phyloP scores from a whole-genome alignment of 345 rosid species.

The Erodium maritimum region DNA sequence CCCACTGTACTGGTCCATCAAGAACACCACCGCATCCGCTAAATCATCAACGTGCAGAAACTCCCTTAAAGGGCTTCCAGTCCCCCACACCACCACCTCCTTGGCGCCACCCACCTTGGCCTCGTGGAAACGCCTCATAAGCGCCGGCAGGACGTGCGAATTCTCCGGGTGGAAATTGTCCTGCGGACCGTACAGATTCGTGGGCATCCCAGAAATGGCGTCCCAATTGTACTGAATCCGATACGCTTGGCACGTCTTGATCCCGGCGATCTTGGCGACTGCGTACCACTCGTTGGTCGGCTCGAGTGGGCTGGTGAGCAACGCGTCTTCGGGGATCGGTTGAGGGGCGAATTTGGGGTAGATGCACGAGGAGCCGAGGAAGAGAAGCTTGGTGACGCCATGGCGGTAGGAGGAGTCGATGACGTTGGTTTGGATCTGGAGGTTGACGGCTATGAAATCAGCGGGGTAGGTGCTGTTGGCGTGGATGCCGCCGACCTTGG shows the following conservation, averaged over 20 bases:
- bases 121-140: constrained; percentile 82
- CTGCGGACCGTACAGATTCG: constrained; percentile 79
- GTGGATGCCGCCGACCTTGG: constrained; percentile 94
- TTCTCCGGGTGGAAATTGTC: constrained; percentile 92
- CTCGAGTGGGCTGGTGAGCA: constrained; percentile 73
- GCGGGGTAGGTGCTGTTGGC: constrained; percentile 96
- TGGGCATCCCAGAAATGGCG: constrained; percentile 90
- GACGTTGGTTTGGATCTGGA: constrained; percentile 90
- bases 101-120: constrained; percentile 57
- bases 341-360: constrained; percentile 93
- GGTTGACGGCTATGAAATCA: constrained; percentile 79
- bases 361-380: constrained; percentile 89
- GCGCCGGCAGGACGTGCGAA: constrained; percentile 85
- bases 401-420: constrained; percentile 60
- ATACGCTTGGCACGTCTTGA: constrained; percentile 93
- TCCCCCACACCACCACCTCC: constrained; percentile 96
- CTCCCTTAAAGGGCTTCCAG: constrained; percentile 86
- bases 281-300: constrained; percentile 98
- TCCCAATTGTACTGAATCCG: constrained; percentile 65
- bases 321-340: constrained; percentile 68
- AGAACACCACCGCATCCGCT: constrained; percentile 76
- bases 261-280: constrained; percentile 79
- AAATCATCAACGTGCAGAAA: constrained; percentile 91
- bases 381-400: constrained; percentile 66
- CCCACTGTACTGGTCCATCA: constrained; percentile 71